Base-by-base conservation (phyloP, 345 rosid genomes). In the Ceriops tagal region DNA sequence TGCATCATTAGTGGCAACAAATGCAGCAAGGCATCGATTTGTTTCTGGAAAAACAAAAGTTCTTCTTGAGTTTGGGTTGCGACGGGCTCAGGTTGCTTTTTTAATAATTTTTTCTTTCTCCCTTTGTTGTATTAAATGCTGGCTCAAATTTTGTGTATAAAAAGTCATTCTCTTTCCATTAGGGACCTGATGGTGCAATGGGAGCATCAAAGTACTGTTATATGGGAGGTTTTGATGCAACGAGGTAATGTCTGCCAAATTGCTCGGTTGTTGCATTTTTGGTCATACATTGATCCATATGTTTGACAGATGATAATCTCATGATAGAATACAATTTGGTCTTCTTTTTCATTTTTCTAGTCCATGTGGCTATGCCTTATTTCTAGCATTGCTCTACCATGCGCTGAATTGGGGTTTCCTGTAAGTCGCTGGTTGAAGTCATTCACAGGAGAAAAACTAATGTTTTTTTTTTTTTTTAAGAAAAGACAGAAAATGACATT, bases 111-210 rank as follows among this genome's bases (percentile, higher is more conserved):
- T 34, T 69, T 58, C 59, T 30, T 52, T 55, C 18, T 32, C 1
- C 52, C 65, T 47, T 60, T 66, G 46, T 21, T 56, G 47, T 73
- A 49, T 47, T 30, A 56, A 60, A 18, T 71, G 62, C 43, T 53
- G 13, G 18, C 35, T 43, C 58, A 69, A 61, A 62, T n/a, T 68
- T 56, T 65, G 30, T 35, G 4, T 49, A 32, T 82, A 39, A 76
- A 71, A 77, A 21, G 20, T 19, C 30, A 37, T 61, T 51, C 37
- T 62, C 72, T 61, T 53, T 76, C 71, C 62, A 52, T 71, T 62
- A 89, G 99, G 99, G 99, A 64, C 99, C 99, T 8, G 99, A 95
- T 80, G 99, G 99, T 6, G 98, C 91, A 22, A 80, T 95, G 69
- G 74, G 90, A 3, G 98, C 99, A 61, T 95, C 99, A 19, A 92